Evolutionary conservation across 257 asterid species (phyloP).

Genomic region (Solanum piurae): DNA sequence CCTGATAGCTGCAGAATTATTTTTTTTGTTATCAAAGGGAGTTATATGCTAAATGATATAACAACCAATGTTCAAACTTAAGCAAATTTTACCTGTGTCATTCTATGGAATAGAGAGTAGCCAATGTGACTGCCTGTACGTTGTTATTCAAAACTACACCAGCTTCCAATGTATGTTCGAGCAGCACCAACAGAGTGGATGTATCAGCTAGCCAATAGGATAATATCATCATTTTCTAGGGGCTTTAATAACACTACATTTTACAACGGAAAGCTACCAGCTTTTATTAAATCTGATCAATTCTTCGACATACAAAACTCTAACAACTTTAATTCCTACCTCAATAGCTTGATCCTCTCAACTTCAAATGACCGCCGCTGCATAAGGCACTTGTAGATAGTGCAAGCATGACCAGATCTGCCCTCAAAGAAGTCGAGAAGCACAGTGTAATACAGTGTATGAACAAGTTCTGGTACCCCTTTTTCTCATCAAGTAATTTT

Average conservation of each 20-base stretch:
- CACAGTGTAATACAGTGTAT: conserved; percentile 88
- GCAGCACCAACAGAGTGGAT: conserved; percentile 66
- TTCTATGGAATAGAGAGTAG: conserved; percentile 73
- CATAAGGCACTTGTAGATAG: conserved; percentile 86
- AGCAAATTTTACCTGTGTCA: conserved; percentile 55
- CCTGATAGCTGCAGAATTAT: conserved; percentile 60
- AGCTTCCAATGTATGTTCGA: conserved; percentile 34
- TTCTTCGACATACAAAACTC: background rate
- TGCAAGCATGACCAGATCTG: conserved; percentile 87
- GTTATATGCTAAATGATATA: background rate
- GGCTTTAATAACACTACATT: background rate
- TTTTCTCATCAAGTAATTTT: conserved; percentile 82
- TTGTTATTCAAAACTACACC: background rate
- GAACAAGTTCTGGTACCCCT: conserved; percentile 88
- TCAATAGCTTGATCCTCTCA: conserved; percentile 82
- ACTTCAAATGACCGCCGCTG: conserved; percentile 93
- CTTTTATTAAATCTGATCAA: background rate
- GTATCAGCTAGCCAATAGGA: conserved; percentile 81
- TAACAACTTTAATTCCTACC: conserved; percentile 32
- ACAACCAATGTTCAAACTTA: background rate
- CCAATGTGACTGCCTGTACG: conserved; percentile 74
- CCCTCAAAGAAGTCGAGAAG: conserved; percentile 76
- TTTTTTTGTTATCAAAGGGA: background rate
- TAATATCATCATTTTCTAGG: background rate
- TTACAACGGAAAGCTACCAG: background rate